Evolutionary conservation across 169 alveolate species (phyloP).

Genomic region (Plasmodium knowlesi): DNA sequence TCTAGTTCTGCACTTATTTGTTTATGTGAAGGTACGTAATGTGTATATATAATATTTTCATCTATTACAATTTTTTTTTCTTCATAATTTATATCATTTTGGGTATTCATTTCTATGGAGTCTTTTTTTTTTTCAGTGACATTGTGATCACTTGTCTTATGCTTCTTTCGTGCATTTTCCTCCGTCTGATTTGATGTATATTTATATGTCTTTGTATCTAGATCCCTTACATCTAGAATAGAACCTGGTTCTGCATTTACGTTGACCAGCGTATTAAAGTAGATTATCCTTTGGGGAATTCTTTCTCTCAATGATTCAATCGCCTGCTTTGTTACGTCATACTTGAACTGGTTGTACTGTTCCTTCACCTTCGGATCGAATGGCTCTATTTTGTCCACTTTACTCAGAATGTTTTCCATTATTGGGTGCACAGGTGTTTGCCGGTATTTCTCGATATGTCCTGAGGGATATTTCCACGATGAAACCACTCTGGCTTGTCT

Average conservation of each 20-base stretch:
- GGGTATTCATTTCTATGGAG: not conserved
- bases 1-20: slow-evolving; percentile 86
- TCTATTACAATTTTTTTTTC: slow-evolving; percentile 34
- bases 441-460: not conserved
- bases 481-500: not conserved
- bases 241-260: slow-evolving; percentile 69
- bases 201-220: slow-evolving; percentile 79
- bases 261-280: slow-evolving; percentile 85
- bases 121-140: slow-evolving; percentile 27
- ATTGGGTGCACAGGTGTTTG: not conserved
- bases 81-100: slow-evolving; percentile 7
- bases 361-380: slow-evolving; percentile 83
- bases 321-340: slow-evolving; percentile 88
- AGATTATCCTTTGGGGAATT: slow-evolving; percentile 88
- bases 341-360: slow-evolving; percentile 85
- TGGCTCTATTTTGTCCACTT: slow-evolving; percentile 87
- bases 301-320: slow-evolving; percentile 87
- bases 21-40: slow-evolving; percentile 84
- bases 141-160: slow-evolving; percentile 68
- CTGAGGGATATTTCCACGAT: too few relatives aligned
- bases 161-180: slow-evolving; percentile 69
- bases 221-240: slow-evolving; percentile 77
- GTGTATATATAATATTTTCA: slow-evolving; percentile 76
- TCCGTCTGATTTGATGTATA: slow-evolving; percentile 57
- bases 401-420: slow-evolving; percentile 23